phyloP scores from a whole-genome alignment of 768 basidiomycete genomes.

The Fomitopsis pulvina region DNA sequence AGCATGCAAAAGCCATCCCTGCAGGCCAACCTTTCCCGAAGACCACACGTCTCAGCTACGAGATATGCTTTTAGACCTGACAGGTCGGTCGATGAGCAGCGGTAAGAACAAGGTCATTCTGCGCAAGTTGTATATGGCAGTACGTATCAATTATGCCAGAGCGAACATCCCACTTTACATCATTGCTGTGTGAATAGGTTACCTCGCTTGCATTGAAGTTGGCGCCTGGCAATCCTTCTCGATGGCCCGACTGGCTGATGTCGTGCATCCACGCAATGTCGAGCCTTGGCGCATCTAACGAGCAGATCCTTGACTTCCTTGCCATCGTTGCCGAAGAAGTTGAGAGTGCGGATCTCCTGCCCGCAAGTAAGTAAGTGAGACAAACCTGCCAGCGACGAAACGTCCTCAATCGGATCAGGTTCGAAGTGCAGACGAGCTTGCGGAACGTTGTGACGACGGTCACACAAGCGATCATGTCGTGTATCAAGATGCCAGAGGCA shows the following conservation, averaged over 20 bases:
- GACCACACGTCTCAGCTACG: slow-evolving; percentile 54
- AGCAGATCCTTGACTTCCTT: slow-evolving; percentile 66
- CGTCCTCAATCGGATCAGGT: slow-evolving; percentile 29
- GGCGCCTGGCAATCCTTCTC: slow-evolving; percentile 47
- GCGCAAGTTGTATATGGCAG: slow-evolving; percentile 83
- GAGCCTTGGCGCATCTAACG: slow-evolving; percentile 47
- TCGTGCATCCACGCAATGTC: slow-evolving; percentile 59
- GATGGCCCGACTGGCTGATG: slow-evolving; percentile 75
- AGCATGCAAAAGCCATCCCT: neutral
- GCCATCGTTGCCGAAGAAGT: slow-evolving; percentile 84
- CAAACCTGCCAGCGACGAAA: neutral
- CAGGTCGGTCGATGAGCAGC: slow-evolving; percentile 54
- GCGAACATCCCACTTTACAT: neutral
- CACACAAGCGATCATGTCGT: slow-evolving; percentile 54
- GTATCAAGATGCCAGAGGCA: slow-evolving; percentile 37
- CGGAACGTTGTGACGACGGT: slow-evolving; percentile 66
- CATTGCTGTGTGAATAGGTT: slow-evolving; percentile 30
- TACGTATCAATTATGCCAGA: slow-evolving; percentile 32
- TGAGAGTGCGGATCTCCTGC: slow-evolving; percentile 65
- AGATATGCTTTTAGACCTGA: slow-evolving; percentile 63
- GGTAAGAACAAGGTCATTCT: slow-evolving; percentile 65
- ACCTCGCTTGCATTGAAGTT: slow-evolving; percentile 69
- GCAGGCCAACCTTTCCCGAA: slow-evolving; percentile 68
- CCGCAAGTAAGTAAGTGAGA: slow-evolving; percentile 58
- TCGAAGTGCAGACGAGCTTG: slow-evolving; percentile 59